These are phyloP conservation scores for Capsicum rhomboideum DNA, from an alignment of 257 asterid species.

Conservation along the genomic window DNA sequence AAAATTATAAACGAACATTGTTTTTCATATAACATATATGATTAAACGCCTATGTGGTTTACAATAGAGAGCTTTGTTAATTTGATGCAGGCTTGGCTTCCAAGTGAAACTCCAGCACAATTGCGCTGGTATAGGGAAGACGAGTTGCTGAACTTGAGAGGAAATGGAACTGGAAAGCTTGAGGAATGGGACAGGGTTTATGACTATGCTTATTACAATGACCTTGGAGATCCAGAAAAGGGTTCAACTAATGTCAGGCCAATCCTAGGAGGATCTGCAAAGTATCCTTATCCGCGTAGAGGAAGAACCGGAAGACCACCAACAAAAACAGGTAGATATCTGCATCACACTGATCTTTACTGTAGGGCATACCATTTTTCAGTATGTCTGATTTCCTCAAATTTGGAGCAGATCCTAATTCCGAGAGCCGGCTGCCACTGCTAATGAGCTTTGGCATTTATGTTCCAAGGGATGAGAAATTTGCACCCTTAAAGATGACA, in stretches of 20 bases:
- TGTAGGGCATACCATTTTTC: neutral
- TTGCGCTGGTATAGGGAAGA: slow-evolving; percentile 19
- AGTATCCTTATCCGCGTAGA: slow-evolving; percentile 56
- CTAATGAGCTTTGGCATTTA: slow-evolving; percentile 39
- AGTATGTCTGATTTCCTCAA: neutral
- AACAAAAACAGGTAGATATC: slow-evolving; percentile 33
- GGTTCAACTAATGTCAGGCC: slow-evolving; percentile 13
- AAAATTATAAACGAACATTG: neutral
- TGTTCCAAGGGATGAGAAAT: slow-evolving; percentile 64
- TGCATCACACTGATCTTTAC: neutral
- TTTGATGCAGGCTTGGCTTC: slow-evolving; percentile 25
- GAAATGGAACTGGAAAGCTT: slow-evolving; percentile 26
- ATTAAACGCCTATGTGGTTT: neutral
- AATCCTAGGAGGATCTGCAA: slow-evolving; percentile 27
- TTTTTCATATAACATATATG: neutral
- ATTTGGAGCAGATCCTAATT: slow-evolving; percentile 29
- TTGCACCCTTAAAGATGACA: slow-evolving; percentile 49
- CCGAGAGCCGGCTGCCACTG: slow-evolving; percentile 45
- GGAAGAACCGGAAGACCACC: slow-evolving; percentile 70
- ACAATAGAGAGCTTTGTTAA: neutral
- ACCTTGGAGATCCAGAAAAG: slow-evolving; percentile 28
- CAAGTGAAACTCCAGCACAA: slow-evolving; percentile 27
- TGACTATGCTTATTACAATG: slow-evolving; percentile 36
- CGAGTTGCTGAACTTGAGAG: slow-evolving; percentile 26
- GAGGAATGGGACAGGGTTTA: slow-evolving; percentile 40